These are phyloP conservation scores for Chenopodium quinoa DNA, from an alignment of 148 eudicot genomes.

Conservation along the genomic window DNA sequence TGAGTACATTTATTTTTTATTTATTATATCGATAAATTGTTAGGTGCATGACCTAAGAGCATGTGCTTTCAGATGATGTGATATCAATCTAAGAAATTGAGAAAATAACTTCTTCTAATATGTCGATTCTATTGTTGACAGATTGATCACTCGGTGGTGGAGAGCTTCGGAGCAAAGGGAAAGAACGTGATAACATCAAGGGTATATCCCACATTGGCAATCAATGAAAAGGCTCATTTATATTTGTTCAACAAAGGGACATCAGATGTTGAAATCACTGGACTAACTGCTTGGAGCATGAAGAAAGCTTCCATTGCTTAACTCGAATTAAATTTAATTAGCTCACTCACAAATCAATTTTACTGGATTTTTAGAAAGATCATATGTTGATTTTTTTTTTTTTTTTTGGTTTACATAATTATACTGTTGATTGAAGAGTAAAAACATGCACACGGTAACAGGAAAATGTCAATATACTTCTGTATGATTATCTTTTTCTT, in stretches of 20 bases:
- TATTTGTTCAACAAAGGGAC: constrained; percentile 36
- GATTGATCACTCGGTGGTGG: constrained; percentile 44
- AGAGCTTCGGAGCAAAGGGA: constrained; percentile 40
- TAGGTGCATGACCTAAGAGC: neutral
- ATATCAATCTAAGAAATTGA: too few relatives aligned
- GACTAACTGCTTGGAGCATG: constrained; percentile 39
- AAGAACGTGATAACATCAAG: constrained; percentile 36
- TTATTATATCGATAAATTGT: too few relatives aligned
- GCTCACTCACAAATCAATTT: neutral
- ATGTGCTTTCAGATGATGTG: too few relatives aligned
- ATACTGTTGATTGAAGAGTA: neutral
- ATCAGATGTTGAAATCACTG: constrained; percentile 17
- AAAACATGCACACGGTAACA: neutral
- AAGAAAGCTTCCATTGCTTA: constrained; percentile 35
- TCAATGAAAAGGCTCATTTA: constrained; percentile 20
- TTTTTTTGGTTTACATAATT: neutral
- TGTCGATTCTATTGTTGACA: neutral
- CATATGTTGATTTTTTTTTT: constrained; percentile 3
- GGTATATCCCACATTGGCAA: constrained; percentile 36
- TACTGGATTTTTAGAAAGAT: neutral
- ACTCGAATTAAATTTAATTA: neutral
- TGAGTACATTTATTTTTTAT: too few relatives aligned
- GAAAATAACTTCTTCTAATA: too few relatives aligned
- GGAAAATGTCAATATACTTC: neutral
- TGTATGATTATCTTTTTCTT: neutral